Base-by-base conservation (phyloP, 345 rosid genomes). In the Eucalyptus grandis region DNA sequence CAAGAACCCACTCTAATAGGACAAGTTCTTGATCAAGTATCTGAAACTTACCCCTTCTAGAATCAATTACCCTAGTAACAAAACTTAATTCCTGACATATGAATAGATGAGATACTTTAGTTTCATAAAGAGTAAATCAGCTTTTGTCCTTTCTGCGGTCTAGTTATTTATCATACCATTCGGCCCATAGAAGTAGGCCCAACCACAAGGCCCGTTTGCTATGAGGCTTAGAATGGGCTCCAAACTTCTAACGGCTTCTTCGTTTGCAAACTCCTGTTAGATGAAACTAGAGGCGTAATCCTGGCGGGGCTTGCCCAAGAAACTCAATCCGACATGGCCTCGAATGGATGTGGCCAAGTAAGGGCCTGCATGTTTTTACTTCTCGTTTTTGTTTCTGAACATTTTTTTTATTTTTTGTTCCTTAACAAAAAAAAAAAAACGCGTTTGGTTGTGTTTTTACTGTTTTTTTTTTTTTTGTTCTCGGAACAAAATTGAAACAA, bases 1-100 rank as follows among this genome's bases (percentile, higher is more conserved):
- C 26, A 10, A 69, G 44, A 34, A 69, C 26, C 14, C 13, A 10
- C 46, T 37, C 2, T 9, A 2, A 34, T 19, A 17, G 19, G 69
- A 62, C 0, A 30, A 0, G 13, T 9, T 69, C 6, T 16, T 14
- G 24, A 69, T 17, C 24, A 5, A 17, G 24, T 5, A 9, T 69
- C 1, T 2, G 77, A 65, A 65, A n/a, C 21, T 34, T 34, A 72
- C 4, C 3, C 24, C 21, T 69, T 16, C 26, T 37, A 34, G 4
- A 72, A 72, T 3, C 46, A 72, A 37, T 37, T 11, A 34, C 3
- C 13, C 27, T 72, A 34, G 4, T 72, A 19, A 72, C 44, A 11
- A 17, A 19, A 37, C 80, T 67, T 31, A 67, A 15, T 31, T 72
- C 26, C 4, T 4, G 0, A 34, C 44, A 3, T 34, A 17, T 34